Conservation (phyloP, 306 rosid genomes). For the cucumber (Cucumis sativus) region DNA sequence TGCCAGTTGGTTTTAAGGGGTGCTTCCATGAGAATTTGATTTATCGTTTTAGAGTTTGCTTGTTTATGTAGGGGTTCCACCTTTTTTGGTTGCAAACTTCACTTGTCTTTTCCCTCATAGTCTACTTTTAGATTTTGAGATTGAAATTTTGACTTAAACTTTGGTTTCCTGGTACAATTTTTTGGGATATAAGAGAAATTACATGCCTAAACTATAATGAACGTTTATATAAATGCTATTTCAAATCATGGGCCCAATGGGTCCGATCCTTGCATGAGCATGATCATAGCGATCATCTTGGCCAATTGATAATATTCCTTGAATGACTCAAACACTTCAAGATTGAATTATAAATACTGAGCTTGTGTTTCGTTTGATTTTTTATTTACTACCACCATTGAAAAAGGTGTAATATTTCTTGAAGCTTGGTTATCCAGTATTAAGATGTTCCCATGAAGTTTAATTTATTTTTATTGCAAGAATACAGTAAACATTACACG, state of each 20-base stretch:
- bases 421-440: no score
- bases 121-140: neutral
- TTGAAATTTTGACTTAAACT: neutral
- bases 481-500: no score
- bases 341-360: no score
- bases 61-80: neutral
- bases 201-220: neutral
- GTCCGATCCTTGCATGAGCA: no score
- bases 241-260: neutral
- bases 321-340: neutral
- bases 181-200: neutral
- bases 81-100: neutral
- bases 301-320: neutral
- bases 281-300: neutral
- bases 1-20: slow-evolving; percentile 18
- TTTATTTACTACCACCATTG: no score
- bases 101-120: neutral
- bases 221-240: neutral
- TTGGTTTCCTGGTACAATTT: neutral
- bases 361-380: neutral
- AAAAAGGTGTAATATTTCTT: no score
- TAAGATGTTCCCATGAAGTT: neutral
- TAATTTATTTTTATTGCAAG: no score
- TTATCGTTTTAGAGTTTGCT: neutral
- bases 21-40: neutral